Evolutionary conservation across 2,329 filamentous ascomycete genomes (phyloP).

Genomic region (Nakataea oryzae): DNA sequence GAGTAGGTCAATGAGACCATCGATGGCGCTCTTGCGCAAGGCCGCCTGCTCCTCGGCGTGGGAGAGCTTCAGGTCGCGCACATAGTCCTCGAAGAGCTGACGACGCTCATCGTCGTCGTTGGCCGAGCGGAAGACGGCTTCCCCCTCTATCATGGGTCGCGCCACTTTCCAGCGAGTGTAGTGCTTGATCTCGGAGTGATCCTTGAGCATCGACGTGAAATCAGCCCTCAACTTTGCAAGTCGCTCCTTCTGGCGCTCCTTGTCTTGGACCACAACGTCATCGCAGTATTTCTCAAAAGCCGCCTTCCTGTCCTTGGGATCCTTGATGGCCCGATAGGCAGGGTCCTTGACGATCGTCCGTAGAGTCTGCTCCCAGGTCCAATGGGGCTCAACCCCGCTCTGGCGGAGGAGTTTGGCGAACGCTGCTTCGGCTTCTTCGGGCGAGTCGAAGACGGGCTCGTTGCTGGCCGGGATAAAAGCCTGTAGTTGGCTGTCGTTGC

Average conservation of each 20-base stretch:
- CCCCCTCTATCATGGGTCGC: conserved; percentile 83
- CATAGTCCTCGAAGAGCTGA: conserved; percentile 89
- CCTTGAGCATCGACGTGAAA: conserved; percentile 92
- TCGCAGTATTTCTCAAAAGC: conserved; percentile 94
- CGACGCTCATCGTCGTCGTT: conserved; percentile 79
- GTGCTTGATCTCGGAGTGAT: conserved; percentile 93
- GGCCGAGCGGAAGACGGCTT: conserved; percentile 90
- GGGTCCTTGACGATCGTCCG: conserved; percentile 79
- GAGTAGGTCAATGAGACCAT: conserved; percentile 69
- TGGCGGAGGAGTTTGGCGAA: conserved; percentile 86
- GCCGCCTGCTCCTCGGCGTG: conserved; percentile 66
- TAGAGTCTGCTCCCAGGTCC: conserved; percentile 86
- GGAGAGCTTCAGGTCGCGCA: conserved; percentile 69
- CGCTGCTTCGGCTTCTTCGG: conserved; percentile 84
- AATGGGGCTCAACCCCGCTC: conserved; percentile 79
- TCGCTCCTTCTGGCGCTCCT: conserved; percentile 87
- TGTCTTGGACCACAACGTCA: conserved; percentile 83
- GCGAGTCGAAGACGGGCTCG: conserved; percentile 68
- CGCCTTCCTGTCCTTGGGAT: conserved; percentile 79
- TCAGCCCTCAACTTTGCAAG: conserved; percentile 84
- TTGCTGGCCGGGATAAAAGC: conserved; percentile 51
- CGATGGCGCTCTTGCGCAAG: conserved; percentile 70
- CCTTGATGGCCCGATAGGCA: conserved; percentile 86
- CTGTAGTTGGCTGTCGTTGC: conserved; percentile 45
- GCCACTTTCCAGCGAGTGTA: conserved; percentile 97